Conservation (phyloP, 2,329 filamentous ascomycete genomes). For the Colletotrichum phormii region DNA sequence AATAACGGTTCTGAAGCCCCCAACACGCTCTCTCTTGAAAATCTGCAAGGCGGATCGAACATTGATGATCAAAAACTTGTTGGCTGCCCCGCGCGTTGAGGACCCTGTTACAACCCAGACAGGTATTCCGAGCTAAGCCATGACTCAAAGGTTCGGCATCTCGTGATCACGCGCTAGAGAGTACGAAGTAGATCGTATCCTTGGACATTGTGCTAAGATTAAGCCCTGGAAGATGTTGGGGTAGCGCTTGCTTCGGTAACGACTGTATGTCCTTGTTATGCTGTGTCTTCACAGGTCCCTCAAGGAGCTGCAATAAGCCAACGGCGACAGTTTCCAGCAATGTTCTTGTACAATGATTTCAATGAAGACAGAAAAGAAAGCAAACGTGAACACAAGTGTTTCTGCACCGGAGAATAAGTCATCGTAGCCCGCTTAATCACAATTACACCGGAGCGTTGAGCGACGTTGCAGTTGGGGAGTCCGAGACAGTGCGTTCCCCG, state of each 20-base stretch:
- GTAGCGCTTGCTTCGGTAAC: too few relatives aligned
- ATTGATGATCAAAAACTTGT: not conserved
- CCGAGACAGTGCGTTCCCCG: constrained; percentile 28
- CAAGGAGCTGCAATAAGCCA: too few relatives aligned
- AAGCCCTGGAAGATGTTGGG: not conserved
- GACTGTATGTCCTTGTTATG: not conserved
- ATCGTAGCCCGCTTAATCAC: too few relatives aligned
- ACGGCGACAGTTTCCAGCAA: too few relatives aligned
- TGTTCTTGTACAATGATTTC: too few relatives aligned
- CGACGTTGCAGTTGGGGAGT: constrained; percentile 5
- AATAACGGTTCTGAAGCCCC: rapidly evolving
- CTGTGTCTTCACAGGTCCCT: not conserved
- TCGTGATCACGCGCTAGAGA: not conserved
- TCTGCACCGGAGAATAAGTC: too few relatives aligned
- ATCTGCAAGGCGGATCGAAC: too few relatives aligned
- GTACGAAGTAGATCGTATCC: not conserved
- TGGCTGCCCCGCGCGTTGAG: not conserved
- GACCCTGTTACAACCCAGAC: not conserved
- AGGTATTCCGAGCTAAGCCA: not conserved
- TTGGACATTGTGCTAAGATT: not conserved
- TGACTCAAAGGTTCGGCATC: not conserved
- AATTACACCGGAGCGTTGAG: not conserved
- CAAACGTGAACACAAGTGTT: too few relatives aligned
- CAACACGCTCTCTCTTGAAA: too few relatives aligned
- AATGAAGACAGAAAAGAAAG: too few relatives aligned